Conservation (phyloP, 768 basidiomycete species). For the Auriculariales sp. region DNA sequence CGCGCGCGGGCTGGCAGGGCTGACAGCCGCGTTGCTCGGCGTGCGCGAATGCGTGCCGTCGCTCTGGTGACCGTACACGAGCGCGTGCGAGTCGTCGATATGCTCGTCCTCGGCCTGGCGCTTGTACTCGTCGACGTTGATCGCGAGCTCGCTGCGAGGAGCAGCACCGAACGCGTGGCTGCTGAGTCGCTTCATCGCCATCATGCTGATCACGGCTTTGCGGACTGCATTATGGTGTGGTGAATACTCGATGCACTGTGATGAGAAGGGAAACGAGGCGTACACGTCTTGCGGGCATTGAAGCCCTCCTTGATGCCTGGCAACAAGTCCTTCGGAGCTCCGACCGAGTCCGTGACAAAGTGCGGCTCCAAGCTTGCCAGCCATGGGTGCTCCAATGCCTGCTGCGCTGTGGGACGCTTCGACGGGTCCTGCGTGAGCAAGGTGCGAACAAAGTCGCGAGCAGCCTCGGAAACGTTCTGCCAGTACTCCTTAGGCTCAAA, state of each 20-base stretch:
- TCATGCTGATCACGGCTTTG: constrained; percentile 75
- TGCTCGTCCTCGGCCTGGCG: constrained; percentile 55
- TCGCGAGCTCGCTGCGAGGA: constrained; percentile 32
- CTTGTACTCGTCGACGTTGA: constrained; percentile 54
- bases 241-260: constrained; percentile 2
- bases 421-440: constrained; percentile 80
- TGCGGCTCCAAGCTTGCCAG: constrained; percentile 54
- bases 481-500: constrained; percentile 85
- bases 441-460: constrained; percentile 63
- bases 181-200: constrained; percentile 67
- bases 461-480: constrained; percentile 69
- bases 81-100: constrained; percentile 7
- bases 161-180: constrained; percentile 23
- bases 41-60: neutral
- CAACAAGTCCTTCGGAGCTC: constrained; percentile 60
- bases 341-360: constrained; percentile 51
- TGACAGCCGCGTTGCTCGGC: neutral
- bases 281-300: constrained; percentile 77
- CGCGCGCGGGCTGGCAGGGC: neutral
- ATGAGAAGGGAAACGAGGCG: constrained; percentile 15
- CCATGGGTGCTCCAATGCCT: constrained; percentile 69
- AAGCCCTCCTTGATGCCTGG: constrained; percentile 84
- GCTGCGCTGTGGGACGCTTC: constrained; percentile 62
- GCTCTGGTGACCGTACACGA: constrained; percentile 1
- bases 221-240: constrained; percentile 62